Conservation (phyloP, 306 rosid species). For the Ammopiptanthus mongolicus region DNA sequence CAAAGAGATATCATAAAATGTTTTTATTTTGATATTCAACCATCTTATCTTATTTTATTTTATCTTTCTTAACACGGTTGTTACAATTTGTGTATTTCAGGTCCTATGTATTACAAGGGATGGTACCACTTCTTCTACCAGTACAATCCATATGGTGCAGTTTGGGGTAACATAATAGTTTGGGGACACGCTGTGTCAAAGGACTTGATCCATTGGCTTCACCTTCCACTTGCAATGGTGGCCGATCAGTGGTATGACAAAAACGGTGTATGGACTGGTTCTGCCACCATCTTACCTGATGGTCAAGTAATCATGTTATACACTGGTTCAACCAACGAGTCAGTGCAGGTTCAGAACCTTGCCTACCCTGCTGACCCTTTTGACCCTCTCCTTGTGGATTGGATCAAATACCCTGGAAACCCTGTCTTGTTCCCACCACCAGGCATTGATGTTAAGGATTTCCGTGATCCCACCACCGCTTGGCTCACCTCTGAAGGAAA, state of each 20-base stretch:
- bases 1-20: too few species aligned
- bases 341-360: conserved; percentile 74
- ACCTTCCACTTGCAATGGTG: conserved; percentile 77
- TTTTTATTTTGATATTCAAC: too few species aligned
- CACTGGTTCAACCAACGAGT: conserved; percentile 76
- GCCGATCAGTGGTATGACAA: conserved; percentile 77
- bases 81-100: conserved; percentile 27
- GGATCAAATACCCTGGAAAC: conserved; percentile 68
- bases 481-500: conserved; percentile 75
- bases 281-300: conserved; percentile 70
- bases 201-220: conserved; percentile 87
- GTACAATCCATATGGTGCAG: conserved; percentile 66
- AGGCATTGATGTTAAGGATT: conserved; percentile 47
- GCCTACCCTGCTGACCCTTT: conserved; percentile 65
- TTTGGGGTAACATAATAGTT: conserved; percentile 74
- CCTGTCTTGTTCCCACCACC: conserved; percentile 76
- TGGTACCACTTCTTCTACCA: conserved; percentile 96
- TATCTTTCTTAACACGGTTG: background rate
- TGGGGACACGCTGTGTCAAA: conserved; percentile 92
- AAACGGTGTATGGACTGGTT: conserved; percentile 85
- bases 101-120: conserved; percentile 81
- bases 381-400: conserved; percentile 66
- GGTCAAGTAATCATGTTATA: conserved; percentile 67
- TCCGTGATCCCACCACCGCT: conserved; percentile 91
- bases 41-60: too few species aligned